These are phyloP conservation scores for Nothopassalora personata DNA, from an alignment of 2,329 filamentous ascomycete species.

Conservation along the genomic window DNA sequence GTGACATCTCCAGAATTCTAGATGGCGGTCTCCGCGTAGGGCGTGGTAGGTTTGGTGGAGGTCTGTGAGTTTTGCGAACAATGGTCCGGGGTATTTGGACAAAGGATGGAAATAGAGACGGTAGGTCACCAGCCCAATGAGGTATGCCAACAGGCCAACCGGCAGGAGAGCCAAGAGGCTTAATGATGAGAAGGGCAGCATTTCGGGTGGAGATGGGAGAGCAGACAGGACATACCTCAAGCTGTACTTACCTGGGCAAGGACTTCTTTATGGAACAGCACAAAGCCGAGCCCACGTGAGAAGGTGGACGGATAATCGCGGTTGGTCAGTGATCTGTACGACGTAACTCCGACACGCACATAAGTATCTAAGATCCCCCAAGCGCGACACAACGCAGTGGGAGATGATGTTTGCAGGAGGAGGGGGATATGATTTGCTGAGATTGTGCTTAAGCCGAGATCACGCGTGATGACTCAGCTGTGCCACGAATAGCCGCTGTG, in stretches of 20 bases:
- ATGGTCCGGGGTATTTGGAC: conserved; percentile 40
- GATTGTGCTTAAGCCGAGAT: not conserved
- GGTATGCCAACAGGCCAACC: conserved; percentile 6
- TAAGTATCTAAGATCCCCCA: not conserved
- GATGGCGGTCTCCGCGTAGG: conserved; percentile 25
- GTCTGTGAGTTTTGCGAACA: conserved; percentile 30
- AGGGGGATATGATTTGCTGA: not conserved
- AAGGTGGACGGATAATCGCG: not conserved
- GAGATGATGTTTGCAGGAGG: not conserved
- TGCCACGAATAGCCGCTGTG: not conserved
- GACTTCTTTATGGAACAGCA: not conserved
- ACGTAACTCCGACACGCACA: not conserved
- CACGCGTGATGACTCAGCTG: not conserved
- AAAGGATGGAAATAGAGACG: conserved; percentile 41
- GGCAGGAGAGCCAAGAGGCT: conserved; percentile 11
- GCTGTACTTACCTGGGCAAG: not conserved
- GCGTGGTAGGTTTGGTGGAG: conserved; percentile 28
- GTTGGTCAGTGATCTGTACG: not conserved
- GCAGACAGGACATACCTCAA: not conserved
- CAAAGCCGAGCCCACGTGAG: conserved; percentile 1
- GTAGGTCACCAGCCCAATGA: conserved; percentile 28
- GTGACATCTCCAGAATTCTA: conserved; percentile 52
- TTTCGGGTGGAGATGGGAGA: not conserved
- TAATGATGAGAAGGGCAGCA: conserved; percentile 1
- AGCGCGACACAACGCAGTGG: not conserved